Base-by-base conservation (phyloP, 2,329 filamentous ascomycete species). In the Trichophyton equinum region DNA sequence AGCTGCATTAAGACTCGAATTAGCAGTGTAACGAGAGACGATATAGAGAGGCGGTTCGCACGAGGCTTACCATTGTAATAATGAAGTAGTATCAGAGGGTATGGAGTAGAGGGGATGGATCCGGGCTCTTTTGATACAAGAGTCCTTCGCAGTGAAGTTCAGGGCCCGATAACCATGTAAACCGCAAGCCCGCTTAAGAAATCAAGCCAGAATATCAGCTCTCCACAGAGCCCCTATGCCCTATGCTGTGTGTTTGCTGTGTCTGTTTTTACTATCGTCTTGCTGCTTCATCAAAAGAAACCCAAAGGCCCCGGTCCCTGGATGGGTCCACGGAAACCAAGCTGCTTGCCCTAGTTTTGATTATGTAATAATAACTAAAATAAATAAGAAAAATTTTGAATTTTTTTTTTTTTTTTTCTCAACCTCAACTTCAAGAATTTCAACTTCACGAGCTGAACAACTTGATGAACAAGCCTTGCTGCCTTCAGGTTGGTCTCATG, bases 1-100 rank as follows among this genome's bases (percentile, higher is more conserved):
- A 86, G 78, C 84, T 85, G 56, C 46, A 58, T 33, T 47, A 57
- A 20, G 6, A 40, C n/a, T 22, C 8, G 11, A 5, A 20, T 55
- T 36, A 55, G 51, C 3, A 33, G 25, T 38, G 51, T 25, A 55
- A 33, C 9, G 11, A 49, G 18, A 51, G 20, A 25, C 4, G 20
- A 30, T 53, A 36, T n/a, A 36, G 13, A 9, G 51, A 9, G 18
- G 33, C 30, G 7, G 51, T 20, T n/a, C n/a, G n/a, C 51, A 27
- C 51, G 20, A 6, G 13, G 8, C 30, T 2, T 25, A 55, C 51
- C 51, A 55, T 55, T 55, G 25, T 55, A 13, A 20, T 33, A n/a
- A 33, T 18, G n/a, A 9, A 15, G 18, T 53, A 55, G 13, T n/a
- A 30, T 30, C 27, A 30, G 11, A 53, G 15, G 11, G 47, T 27